Evolutionary conservation across 2,329 filamentous ascomycete species (phyloP).

Genomic region (Gnomoniopsis sp.): DNA sequence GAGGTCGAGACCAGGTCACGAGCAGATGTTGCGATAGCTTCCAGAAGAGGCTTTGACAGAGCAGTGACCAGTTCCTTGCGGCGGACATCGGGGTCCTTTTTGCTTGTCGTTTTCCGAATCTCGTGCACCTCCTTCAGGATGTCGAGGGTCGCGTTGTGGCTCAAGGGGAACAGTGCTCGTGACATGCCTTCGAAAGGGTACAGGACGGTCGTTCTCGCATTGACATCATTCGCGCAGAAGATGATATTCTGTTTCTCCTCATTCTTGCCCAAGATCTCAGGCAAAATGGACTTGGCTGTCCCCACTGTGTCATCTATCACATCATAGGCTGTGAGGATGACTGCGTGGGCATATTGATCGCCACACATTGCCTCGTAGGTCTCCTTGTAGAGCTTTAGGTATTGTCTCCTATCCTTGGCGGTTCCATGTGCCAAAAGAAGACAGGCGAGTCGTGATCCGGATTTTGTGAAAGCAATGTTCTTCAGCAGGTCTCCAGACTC

Average conservation of each 20-base stretch:
- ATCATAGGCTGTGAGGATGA: conserved; percentile 84
- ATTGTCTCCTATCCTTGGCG: conserved; percentile 88
- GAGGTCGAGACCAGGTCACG: conserved; percentile 67
- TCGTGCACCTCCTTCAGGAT: conserved; percentile 74
- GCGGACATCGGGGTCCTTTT: conserved; percentile 79
- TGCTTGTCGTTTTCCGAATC: conserved; percentile 80
- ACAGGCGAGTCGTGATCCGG: conserved; percentile 77
- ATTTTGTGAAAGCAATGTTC: conserved; percentile 93
- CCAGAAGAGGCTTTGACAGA: conserved; percentile 71
- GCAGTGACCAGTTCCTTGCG: conserved; percentile 72
- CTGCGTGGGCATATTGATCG: conserved; percentile 72
- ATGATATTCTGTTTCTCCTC: conserved; percentile 63
- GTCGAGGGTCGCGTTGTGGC: conserved; percentile 63
- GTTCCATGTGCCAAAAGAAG: conserved; percentile 78
- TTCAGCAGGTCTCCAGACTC: conserved; percentile 87
- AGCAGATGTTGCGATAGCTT: conserved; percentile 67
- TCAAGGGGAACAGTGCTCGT: conserved; percentile 57
- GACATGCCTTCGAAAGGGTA: conserved; percentile 75
- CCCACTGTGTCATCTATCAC: conserved; percentile 93
- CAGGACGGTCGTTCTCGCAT: conserved; percentile 65
- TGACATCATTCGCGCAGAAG: conserved; percentile 61
- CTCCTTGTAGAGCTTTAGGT: conserved; percentile 85
- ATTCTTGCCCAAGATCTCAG: conserved; percentile 77
- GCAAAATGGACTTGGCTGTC: conserved; percentile 78
- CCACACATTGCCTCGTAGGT: conserved; percentile 81